Evolutionary conservation across 148 eudicot species (phyloP).

Genomic region (Camellia granthamiana): DNA sequence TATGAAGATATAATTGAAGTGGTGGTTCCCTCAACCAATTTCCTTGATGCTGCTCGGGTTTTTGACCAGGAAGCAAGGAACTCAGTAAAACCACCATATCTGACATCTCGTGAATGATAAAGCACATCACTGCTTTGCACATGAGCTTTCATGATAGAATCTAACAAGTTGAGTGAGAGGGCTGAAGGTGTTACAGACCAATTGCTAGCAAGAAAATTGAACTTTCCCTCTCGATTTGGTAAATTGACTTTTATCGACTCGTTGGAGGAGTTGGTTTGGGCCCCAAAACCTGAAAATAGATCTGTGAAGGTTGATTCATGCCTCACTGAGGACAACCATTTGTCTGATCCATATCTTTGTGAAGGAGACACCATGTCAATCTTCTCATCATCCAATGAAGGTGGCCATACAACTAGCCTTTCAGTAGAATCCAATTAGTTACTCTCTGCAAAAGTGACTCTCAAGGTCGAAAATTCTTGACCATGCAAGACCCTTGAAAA

Average conservation of each 20-base stretch:
- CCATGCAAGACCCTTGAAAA: constrained; percentile 83
- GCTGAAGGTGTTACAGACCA: constrained; percentile 55
- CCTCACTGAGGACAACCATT: constrained; percentile 50
- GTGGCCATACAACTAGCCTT: constrained; percentile 50
- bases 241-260: constrained; percentile 18
- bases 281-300: constrained; percentile 73
- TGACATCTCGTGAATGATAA: constrained; percentile 46
- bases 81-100: constrained; percentile 52
- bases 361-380: constrained; percentile 45
- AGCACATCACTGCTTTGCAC: constrained; percentile 39
- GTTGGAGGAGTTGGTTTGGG: constrained; percentile 39
- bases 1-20: constrained; percentile 44
- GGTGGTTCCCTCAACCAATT: constrained; percentile 71
- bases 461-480: constrained; percentile 74
- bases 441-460: constrained; percentile 62
- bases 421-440: constrained; percentile 69
- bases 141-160: constrained; percentile 43
- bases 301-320: constrained; percentile 65
- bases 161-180: constrained; percentile 76
- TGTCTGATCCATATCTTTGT: constrained; percentile 48
- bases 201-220: constrained; percentile 37
- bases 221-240: constrained; percentile 44
- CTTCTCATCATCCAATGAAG: constrained; percentile 58
- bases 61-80: constrained; percentile 37
- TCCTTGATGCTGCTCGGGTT: constrained; percentile 49